These are phyloP conservation scores for Cymodocea nodosa DNA, from an alignment of 116 monocot species.

Conservation along the genomic window DNA sequence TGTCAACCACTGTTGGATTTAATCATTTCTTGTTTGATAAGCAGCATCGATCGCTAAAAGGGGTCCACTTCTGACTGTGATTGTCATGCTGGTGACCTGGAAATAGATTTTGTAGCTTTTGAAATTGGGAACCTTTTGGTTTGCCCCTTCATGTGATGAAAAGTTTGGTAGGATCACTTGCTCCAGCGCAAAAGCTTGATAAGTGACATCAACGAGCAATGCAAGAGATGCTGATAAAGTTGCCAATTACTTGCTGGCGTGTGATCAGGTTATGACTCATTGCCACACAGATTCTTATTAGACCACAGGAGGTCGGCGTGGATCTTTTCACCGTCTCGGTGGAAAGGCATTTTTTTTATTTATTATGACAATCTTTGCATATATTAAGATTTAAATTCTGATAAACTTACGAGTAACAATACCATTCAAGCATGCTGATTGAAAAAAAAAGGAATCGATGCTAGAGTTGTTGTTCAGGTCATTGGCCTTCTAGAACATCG, in stretches of 20 bases:
- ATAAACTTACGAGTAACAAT: too few relatives aligned
- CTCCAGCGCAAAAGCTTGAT: slow-evolving; percentile 14
- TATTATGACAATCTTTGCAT: too few relatives aligned
- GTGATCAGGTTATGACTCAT: slow-evolving; percentile 4
- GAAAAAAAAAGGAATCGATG: too few relatives aligned
- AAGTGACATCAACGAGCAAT: slow-evolving; percentile 4
- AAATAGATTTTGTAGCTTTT: not conserved
- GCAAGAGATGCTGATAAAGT: not conserved
- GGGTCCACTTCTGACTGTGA: slow-evolving; percentile 1
- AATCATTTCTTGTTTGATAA: not conserved
- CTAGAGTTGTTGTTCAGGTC: not conserved
- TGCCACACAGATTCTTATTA: not conserved
- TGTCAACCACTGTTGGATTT: too few relatives aligned
- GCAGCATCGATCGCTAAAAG: slow-evolving; percentile 1
- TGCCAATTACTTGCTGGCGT: not conserved
- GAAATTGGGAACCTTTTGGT: not conserved
- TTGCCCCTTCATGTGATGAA: not conserved
- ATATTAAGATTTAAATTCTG: too few relatives aligned
- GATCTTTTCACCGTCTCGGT: not conserved
- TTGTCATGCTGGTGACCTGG: slow-evolving; percentile 1
- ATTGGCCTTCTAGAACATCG: not conserved
- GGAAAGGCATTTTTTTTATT: not conserved
- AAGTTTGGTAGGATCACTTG: not conserved
- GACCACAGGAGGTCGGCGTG: not conserved
- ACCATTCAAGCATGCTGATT: too few relatives aligned